Evolutionary conservation across 805 yeast genomes (phyloP).

Genomic region (Zygoascus ofunaensis): DNA sequence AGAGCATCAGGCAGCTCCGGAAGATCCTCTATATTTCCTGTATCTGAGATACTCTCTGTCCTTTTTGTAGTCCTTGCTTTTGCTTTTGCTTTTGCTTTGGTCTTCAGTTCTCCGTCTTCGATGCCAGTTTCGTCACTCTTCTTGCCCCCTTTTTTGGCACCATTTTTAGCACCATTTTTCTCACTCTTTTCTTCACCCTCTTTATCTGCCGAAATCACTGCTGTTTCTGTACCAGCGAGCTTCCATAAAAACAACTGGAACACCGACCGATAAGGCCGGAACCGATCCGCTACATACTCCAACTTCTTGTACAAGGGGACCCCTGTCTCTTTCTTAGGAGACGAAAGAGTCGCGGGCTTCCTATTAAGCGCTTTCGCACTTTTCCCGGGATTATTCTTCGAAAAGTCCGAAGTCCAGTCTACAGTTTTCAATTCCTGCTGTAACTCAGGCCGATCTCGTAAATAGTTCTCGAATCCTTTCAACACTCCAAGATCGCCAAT

Average conservation of each 20-base stretch:
- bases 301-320: constrained; percentile 37
- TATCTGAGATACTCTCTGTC: too few species aligned
- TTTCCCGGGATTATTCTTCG: constrained; percentile 24
- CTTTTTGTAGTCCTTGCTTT: constrained; percentile 10
- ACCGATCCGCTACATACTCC: constrained; percentile 54
- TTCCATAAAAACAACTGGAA: constrained; percentile 73
- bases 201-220: constrained; percentile 29
- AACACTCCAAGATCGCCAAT: constrained; percentile 77
- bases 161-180: background rate
- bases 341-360: constrained; percentile 27
- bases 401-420: constrained; percentile 18
- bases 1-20: too few species aligned
- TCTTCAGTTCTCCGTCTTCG: too few species aligned
- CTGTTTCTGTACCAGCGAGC: constrained; percentile 48
- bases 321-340: constrained; percentile 27
- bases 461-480: constrained; percentile 63
- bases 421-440: constrained; percentile 30
- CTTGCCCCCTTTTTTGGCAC: too few species aligned
- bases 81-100: constrained; percentile 1
- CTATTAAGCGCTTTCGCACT: constrained; percentile 27
- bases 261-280: constrained; percentile 56
- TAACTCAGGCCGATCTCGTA: constrained; percentile 34
- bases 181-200: constrained; percentile 1
- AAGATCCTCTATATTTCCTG: too few species aligned
- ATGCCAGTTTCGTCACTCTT: too few species aligned